Percentiles rank a stretch among this genome's conserved stretches.
Evolutionary conservation across 2,329 filamentous ascomycete genomes (phyloP).

Genomic region (Botrytis aclada): DNA sequence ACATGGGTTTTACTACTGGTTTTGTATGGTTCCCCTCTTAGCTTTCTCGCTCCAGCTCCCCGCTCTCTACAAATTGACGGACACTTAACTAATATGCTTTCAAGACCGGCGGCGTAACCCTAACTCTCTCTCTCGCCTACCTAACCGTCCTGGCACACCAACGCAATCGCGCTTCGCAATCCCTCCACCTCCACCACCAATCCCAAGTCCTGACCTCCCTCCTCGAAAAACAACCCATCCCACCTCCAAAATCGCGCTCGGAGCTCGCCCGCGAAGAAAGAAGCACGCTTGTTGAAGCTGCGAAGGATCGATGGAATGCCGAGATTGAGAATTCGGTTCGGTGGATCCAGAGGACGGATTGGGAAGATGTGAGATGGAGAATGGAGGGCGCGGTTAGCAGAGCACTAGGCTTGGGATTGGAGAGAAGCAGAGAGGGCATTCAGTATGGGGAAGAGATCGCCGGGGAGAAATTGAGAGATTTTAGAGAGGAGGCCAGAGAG

Average conservation of each 20-base stretch:
- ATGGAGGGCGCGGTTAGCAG: conserved; percentile 50
- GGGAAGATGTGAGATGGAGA: conserved; percentile 58
- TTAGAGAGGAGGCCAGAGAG: conserved; percentile 41
- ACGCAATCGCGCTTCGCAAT: conserved; percentile 51
- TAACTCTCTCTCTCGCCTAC: conserved; percentile 72
- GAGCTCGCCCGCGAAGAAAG: conserved; percentile 51
- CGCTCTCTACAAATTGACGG: background rate
- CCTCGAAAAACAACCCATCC: conserved; percentile 47
- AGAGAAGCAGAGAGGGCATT: conserved; percentile 35
- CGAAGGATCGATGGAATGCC: conserved; percentile 76
- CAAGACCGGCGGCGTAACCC: conserved; percentile 71
- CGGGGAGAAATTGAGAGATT: conserved; percentile 39
- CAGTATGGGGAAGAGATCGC: conserved; percentile 36
- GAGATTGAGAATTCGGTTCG: conserved; percentile 66
- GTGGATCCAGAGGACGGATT: conserved; percentile 65
- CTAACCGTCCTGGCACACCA: conserved; percentile 68
- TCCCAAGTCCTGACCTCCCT: conserved; percentile 52
- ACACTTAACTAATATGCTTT: conserved; percentile 19
- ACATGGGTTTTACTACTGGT: conserved; percentile 71
- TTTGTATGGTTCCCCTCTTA: conserved; percentile 55
- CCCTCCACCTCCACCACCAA: conserved; percentile 42
- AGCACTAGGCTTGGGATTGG: conserved; percentile 39
- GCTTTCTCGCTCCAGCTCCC: background rate
- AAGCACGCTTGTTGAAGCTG: conserved; percentile 58
- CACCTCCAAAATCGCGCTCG: conserved; percentile 49